Conservation (phyloP, 495 filamentous ascomycete species). For the Podospora bellae-mahoneyi region DNA sequence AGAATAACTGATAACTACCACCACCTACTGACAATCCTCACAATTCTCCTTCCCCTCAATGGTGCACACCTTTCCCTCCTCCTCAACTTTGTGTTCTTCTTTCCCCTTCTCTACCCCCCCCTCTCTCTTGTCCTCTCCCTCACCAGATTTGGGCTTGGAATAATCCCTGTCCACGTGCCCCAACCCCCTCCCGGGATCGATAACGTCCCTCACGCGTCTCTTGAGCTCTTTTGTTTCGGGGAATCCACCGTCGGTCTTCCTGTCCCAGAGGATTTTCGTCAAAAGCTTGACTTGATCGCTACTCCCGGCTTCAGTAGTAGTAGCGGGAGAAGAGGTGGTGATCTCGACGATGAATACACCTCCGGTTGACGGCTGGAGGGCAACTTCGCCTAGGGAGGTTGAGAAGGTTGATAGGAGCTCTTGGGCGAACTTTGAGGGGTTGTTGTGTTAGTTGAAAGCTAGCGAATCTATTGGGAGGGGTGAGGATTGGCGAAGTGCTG, state of each 20-base stretch:
- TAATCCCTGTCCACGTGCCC: constrained; percentile 73
- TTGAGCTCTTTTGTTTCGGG: constrained; percentile 92
- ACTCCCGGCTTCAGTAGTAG: not conserved
- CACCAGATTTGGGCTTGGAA: constrained; percentile 2
- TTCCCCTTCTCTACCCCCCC: constrained; percentile 2
- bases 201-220: constrained; percentile 75
- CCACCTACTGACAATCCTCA: constrained; percentile 44
- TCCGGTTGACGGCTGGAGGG: constrained; percentile 82
- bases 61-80: constrained; percentile 4
- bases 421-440: constrained; percentile 70
- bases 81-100: not conserved
- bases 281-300: not conserved
- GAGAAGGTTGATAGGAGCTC: constrained; percentile 96
- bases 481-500: too few species aligned
- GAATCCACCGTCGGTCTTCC: constrained; percentile 84
- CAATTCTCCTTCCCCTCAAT: constrained; percentile 32
- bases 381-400: constrained; percentile 80
- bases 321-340: constrained; percentile 18
- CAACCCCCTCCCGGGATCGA: constrained; percentile 71
- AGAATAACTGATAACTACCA: too few species aligned
- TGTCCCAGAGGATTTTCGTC: constrained; percentile 69
- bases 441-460: not conserved
- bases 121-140: not conserved
- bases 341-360: constrained; percentile 77
- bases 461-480: not conserved